Evolutionary conservation across 139 green algal species (phyloP), one percentile per base, ranked within the genome.

Genomic region (Chlorella sorokiniana): DNA sequence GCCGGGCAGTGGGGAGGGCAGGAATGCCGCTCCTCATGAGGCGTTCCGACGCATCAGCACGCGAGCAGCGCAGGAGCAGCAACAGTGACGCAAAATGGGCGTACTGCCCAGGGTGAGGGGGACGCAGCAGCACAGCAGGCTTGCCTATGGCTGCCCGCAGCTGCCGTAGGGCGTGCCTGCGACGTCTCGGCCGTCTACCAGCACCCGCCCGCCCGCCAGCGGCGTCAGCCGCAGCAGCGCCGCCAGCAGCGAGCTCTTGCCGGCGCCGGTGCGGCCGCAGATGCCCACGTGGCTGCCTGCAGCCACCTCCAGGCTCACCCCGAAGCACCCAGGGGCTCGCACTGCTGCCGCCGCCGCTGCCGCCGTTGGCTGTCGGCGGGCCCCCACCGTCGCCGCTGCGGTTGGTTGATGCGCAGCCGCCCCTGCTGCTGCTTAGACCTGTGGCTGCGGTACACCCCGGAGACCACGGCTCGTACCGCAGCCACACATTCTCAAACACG

Each of bases 201-300:
- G 25, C 48, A 92, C 89, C 22, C 16, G 5, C 8, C 90, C 91
- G 29, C 18, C 64, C 11, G 22, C 37, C 2, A 88, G 74, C 74
- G 91, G 85, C 42, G 82, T 62, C 41, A 96, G 79, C 37, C 93
- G 79, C 78, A 94, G 67, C 82, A 95, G 68, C 22, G 82, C 86
- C 29, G 86, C 86, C 38, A 96, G 25, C 31, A 93, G 41, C 51
- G 82, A 89, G 84, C 81, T 90, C 84, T 95, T 95, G n/a, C 93
- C 94, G 4, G 91, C 91, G 41, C 75, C 88, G 84, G 89, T 91
- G 63, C 91, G 65, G 40, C 90, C 81, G 65, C 82, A 89, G 18
- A 94, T 82, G 33, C 87, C 91, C n/a, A 92, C 51, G 38, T 79
- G 73, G 35, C 23, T 54, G 54, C 73, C 71, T 67, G 69, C 29